Evolutionary conservation across 306 rosid species (phyloP).

Genomic region (Coriaria nepalensis): DNA sequence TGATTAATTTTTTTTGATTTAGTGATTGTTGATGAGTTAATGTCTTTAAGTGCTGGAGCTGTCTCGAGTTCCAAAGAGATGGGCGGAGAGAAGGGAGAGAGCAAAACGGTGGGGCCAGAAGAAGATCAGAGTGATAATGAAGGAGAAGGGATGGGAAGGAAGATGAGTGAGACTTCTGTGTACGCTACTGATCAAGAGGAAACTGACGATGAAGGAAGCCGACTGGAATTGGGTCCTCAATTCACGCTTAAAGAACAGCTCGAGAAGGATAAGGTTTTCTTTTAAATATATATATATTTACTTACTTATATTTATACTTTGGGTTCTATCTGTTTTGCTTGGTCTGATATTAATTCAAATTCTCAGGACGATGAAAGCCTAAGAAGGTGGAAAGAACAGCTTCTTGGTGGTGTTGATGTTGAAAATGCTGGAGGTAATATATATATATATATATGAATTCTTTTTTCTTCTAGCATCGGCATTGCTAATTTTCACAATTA

Average conservation of each 20-base stretch:
- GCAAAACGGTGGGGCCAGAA: neutral
- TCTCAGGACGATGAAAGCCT: conserved; percentile 38
- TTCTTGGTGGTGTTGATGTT: conserved; percentile 38
- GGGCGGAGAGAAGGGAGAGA: conserved; percentile 20
- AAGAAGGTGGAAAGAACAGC: conserved; percentile 53
- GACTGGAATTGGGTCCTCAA: conserved; percentile 34
- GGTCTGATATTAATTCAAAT: neutral
- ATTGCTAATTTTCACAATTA: too few species aligned
- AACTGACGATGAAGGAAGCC: conserved; percentile 31
- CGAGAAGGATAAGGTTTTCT: conserved; percentile 35
- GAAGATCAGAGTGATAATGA: conserved; percentile 8
- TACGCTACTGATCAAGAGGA: conserved; percentile 25
- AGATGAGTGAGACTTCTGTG: conserved; percentile 22
- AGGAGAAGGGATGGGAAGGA: conserved; percentile 10
- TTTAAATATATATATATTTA: too few species aligned
- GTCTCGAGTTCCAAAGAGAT: conserved; percentile 21
- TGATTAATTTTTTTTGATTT: neutral
- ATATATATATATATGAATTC: too few species aligned
- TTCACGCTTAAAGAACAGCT: conserved; percentile 40
- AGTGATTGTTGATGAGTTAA: conserved; percentile 10
- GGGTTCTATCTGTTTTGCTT: neutral
- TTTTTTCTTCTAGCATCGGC: too few species aligned
- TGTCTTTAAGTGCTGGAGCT: conserved; percentile 16
- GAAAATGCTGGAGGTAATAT: conserved; percentile 33
- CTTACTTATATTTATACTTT: neutral